Conservation (phyloP, 148 eudicot genomes). For the Fagopyrum tataricum region DNA sequence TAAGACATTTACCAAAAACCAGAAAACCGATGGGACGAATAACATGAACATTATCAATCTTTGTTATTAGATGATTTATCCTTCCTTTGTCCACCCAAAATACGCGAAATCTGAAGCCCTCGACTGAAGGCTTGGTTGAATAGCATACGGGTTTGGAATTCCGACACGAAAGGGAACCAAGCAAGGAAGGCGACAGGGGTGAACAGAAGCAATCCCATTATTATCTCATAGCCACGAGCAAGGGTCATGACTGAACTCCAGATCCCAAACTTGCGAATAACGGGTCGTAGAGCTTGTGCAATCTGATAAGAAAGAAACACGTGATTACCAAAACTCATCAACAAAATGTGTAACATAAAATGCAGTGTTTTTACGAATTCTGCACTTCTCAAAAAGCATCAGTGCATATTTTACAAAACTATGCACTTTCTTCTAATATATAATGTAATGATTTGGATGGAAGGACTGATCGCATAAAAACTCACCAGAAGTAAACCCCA, state of each 20-base stretch:
- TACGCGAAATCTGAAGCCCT: constrained; percentile 71
- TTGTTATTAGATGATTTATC: constrained; percentile 44
- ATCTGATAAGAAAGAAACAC: constrained; percentile 30
- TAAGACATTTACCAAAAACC: not conserved
- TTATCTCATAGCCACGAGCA: constrained; percentile 54
- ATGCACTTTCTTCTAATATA: too few relatives aligned
- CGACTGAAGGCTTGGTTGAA: constrained; percentile 78
- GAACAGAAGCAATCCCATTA: constrained; percentile 60
- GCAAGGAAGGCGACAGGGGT: constrained; percentile 59
- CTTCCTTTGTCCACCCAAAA: constrained; percentile 24
- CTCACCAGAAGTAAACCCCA: constrained; percentile 48
- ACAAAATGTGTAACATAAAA: not conserved
- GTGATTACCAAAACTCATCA: not conserved
- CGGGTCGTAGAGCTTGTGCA: constrained; percentile 48
- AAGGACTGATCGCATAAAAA: not conserved
- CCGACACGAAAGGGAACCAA: constrained; percentile 76
- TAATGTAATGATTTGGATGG: not conserved
- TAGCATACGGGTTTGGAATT: constrained; percentile 67
- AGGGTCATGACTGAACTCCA: constrained; percentile 48
- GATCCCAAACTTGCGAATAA: constrained; percentile 23
- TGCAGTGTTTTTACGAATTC: too few relatives aligned
- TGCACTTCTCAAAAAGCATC: too few relatives aligned
- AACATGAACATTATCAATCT: constrained; percentile 22
- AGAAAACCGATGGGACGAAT: not conserved
- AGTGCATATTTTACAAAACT: too few relatives aligned